Conservation (phyloP, 192 early-diverging fungal species). For the Umbelopsis ramanniana region DNA sequence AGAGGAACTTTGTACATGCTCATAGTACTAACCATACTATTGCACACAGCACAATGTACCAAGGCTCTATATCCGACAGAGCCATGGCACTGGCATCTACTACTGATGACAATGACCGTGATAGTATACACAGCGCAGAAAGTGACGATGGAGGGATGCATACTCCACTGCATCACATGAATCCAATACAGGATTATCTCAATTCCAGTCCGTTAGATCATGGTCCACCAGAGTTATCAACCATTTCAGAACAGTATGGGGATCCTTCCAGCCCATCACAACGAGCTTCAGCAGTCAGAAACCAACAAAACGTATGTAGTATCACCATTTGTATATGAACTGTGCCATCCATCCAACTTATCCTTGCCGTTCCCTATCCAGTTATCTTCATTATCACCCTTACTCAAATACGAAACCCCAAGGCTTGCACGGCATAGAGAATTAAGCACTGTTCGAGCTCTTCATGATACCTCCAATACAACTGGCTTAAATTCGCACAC, state of each 20-base stretch:
- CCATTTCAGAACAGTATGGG: background rate
- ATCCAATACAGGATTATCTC: conserved; percentile 1
- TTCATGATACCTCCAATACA: conserved; percentile 18
- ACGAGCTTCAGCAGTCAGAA: background rate
- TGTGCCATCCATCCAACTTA: background rate
- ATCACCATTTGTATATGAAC: background rate
- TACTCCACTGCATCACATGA: background rate
- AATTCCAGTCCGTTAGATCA: conserved; percentile 15
- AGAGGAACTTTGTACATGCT: background rate
- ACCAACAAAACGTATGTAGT: background rate
- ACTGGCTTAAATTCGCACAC: background rate
- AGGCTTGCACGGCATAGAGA: conserved; percentile 7
- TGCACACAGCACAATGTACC: background rate
- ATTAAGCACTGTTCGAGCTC: background rate
- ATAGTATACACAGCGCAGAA: background rate
- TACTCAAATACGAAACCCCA: conserved; percentile 2
- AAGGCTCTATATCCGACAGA: background rate
- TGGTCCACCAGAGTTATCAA: conserved; percentile 19
- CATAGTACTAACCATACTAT: background rate
- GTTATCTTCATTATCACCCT: background rate
- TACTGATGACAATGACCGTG: background rate
- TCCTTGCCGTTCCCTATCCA: background rate
- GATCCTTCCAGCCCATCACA: conserved; percentile 16
- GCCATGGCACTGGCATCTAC: background rate
- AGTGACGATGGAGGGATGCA: background rate